Conservation (phyloP, 2,329 filamentous ascomycete genomes). For the Paecilomyces fulvus region DNA sequence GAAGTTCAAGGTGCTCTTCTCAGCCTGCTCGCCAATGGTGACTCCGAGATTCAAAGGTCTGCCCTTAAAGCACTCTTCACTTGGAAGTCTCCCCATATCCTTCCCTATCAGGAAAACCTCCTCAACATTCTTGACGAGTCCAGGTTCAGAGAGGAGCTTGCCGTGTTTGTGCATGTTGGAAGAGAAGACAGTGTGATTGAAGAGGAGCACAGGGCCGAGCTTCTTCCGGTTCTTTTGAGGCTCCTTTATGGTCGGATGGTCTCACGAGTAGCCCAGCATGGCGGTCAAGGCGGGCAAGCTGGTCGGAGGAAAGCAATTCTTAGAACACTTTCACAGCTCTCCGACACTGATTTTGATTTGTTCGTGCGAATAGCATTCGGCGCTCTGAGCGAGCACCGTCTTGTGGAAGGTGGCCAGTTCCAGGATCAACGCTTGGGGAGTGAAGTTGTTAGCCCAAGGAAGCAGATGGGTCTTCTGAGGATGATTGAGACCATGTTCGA, state of each 20-base stretch:
- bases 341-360: conserved; percentile 61
- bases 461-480: conserved; percentile 84
- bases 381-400: conserved; percentile 51
- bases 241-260: conserved; percentile 86
- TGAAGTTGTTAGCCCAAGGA: conserved; percentile 59
- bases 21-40: conserved; percentile 73
- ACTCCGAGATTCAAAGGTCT: conserved; percentile 78
- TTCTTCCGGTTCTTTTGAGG: conserved; percentile 81
- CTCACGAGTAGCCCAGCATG: conserved; percentile 66
- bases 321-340: conserved; percentile 69
- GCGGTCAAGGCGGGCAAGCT: conserved; percentile 72
- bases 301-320: conserved; percentile 66
- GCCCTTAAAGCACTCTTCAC: conserved; percentile 76
- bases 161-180: conserved; percentile 72
- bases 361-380: conserved; percentile 80
- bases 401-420: conserved; percentile 46
- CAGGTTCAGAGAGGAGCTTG: conserved; percentile 88
- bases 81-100: conserved; percentile 75
- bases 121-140: conserved; percentile 83
- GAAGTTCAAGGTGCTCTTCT: conserved; percentile 71
- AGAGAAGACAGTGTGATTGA: conserved; percentile 57
- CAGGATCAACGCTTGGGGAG: conserved; percentile 47
- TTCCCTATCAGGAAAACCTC: conserved; percentile 74
- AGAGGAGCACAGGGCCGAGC: conserved; percentile 58
- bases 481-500: conserved; percentile 83